Evolutionary conservation across 176 grass and related monocot species (phyloP).

Genomic region (Aegilops umbellulata): DNA sequence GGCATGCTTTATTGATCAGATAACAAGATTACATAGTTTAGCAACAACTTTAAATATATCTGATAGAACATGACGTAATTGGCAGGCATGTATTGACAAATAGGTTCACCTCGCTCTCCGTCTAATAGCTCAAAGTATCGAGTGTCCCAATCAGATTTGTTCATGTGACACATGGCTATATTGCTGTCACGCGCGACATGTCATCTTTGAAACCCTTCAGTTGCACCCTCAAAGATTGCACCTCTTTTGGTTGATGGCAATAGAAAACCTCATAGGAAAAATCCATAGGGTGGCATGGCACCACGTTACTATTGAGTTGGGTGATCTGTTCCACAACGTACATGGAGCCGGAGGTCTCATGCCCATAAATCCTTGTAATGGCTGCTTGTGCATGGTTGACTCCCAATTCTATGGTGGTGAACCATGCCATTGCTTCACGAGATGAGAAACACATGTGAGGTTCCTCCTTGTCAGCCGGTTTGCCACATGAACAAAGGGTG

Average conservation of each 20-base stretch:
- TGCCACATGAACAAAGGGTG: not conserved
- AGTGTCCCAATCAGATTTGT: not conserved
- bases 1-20: too few relatives aligned
- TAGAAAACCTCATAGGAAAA: not conserved
- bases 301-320: not conserved
- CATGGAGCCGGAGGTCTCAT: not conserved
- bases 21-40: too few relatives aligned
- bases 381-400: not conserved
- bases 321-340: not conserved
- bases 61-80: constrained; percentile 11
- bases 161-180: constrained; percentile 1
- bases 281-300: constrained; percentile 7
- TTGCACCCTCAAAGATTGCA: not conserved
- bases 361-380: not conserved
- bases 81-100: constrained; percentile 3
- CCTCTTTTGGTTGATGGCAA: not conserved
- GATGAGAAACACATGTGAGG: not conserved
- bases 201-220: not conserved
- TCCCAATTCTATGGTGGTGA: not conserved
- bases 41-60: too few relatives aligned
- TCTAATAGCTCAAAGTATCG: constrained; percentile 6
- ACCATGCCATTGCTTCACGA: not conserved
- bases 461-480: not conserved
- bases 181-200: not conserved
- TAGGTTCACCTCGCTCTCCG: not conserved